Evolutionary conservation across 192 early-diverging fungal genomes (phyloP).

Genomic region (Coemansia reversa): DNA sequence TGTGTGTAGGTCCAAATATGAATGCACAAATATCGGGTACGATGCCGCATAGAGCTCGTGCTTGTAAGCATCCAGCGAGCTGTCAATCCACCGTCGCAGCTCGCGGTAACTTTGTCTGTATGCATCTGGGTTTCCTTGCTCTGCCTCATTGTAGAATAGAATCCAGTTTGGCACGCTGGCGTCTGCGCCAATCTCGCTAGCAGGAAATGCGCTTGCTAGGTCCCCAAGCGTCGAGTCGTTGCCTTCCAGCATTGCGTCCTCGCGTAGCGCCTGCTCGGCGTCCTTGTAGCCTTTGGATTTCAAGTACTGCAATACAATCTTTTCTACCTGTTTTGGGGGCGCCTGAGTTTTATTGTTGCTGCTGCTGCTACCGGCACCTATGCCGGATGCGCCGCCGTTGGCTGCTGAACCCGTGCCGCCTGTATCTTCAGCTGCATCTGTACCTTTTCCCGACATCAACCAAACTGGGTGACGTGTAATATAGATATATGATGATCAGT

Average conservation of each 20-base stretch:
- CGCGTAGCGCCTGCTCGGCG: constrained; percentile 63
- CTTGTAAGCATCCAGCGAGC: constrained; percentile 94
- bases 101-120: constrained; percentile 78
- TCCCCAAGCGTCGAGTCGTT: constrained; percentile 51
- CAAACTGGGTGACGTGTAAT: not conserved
- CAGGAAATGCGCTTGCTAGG: constrained; percentile 44
- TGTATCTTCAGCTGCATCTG: constrained; percentile 7
- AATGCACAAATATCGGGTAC: constrained; percentile 90
- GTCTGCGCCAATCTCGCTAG: constrained; percentile 53
- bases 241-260: constrained; percentile 56
- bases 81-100: constrained; percentile 86
- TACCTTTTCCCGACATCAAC: not conserved
- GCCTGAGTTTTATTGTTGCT: constrained; percentile 16
- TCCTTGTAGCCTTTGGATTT: constrained; percentile 68
- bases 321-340: constrained; percentile 54
- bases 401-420: not conserved
- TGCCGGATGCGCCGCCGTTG: too few species aligned
- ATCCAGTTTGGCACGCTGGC: constrained; percentile 64
- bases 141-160: constrained; percentile 66
- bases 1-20: constrained; percentile 81
- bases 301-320: constrained; percentile 66
- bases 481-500: too few species aligned
- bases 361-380: not conserved
- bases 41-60: constrained; percentile 80
- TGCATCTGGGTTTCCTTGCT: constrained; percentile 76